Percentiles rank a stretch among this genome's conserved stretches.
phyloP scores from a whole-genome alignment of 139 green algal species.

The Chlorella sorokiniana region DNA sequence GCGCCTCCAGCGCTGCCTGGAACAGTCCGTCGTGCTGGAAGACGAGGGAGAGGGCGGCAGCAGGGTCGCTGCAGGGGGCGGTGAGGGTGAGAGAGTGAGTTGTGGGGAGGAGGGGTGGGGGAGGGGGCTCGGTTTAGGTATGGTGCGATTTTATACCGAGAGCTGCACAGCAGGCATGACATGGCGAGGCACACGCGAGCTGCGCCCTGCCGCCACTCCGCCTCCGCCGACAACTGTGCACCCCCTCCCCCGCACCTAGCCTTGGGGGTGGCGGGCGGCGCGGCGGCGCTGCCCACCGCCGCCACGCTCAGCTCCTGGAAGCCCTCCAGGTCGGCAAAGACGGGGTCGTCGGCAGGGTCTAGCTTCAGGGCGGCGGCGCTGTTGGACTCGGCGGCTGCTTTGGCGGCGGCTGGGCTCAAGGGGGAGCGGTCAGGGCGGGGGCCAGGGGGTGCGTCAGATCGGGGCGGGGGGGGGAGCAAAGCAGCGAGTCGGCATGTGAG shows the following conservation, averaged over 20 bases:
- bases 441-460: background rate
- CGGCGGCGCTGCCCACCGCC: background rate
- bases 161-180: too few relatives aligned
- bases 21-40: constrained; percentile 34
- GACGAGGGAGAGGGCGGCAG: background rate
- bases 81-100: background rate
- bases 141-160: background rate
- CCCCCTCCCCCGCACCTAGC: background rate
- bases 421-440: background rate
- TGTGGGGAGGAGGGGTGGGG: background rate
- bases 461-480: too few relatives aligned
- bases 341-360: constrained; percentile 33
- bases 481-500: too few relatives aligned
- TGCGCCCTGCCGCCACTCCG: too few relatives aligned
- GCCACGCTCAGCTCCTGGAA: background rate
- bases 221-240: too few relatives aligned
- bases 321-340: constrained; percentile 35
- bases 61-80: constrained; percentile 13
- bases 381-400: background rate
- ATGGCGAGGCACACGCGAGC: too few relatives aligned
- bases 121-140: too few relatives aligned
- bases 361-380: constrained; percentile 26
- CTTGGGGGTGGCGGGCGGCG: constrained; percentile 5
- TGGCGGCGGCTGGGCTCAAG: background rate
- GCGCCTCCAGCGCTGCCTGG: constrained; percentile 16